phyloP scores from a whole-genome alignment of 106 monocot species.

The Ottelia alismoides region DNA sequence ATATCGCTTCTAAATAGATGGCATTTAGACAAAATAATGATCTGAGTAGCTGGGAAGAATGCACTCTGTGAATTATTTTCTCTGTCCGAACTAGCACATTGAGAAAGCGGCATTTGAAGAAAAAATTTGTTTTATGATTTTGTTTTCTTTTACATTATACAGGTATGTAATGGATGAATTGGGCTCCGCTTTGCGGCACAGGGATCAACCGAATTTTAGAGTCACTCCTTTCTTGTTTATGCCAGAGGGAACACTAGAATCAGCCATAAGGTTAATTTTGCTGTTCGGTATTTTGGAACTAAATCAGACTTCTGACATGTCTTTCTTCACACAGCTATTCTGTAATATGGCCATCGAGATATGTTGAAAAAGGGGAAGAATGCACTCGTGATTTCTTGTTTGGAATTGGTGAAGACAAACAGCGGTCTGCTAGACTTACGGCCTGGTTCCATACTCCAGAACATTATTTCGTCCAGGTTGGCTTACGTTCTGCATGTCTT shows the following conservation, averaged over 20 bases:
- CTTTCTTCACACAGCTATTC: conserved; percentile 57
- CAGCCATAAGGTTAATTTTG: conserved; percentile 53
- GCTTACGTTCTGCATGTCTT: neutral
- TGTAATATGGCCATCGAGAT: conserved; percentile 70
- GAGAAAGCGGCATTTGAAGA: too few relatives aligned
- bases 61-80: too few relatives aligned
- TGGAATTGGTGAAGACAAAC: conserved; percentile 87
- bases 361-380: conserved; percentile 65
- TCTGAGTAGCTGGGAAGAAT: too few relatives aligned
- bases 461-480: conserved; percentile 90
- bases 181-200: conserved; percentile 91
- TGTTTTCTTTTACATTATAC: conserved; percentile 1
- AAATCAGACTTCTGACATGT: neutral
- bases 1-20: too few relatives aligned
- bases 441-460: conserved; percentile 98
- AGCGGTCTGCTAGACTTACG: conserved; percentile 90
- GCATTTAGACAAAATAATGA: too few relatives aligned
- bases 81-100: too few relatives aligned
- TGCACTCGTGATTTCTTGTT: conserved; percentile 94
- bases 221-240: conserved; percentile 90
- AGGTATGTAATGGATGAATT: conserved; percentile 99
- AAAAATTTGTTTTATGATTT: too few relatives aligned
- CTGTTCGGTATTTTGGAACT: neutral
- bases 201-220: conserved; percentile 83
- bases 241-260: conserved; percentile 77